Conservation (phyloP, 1,284 basidiomycete species). For the Testicularia cyperi region DNA sequence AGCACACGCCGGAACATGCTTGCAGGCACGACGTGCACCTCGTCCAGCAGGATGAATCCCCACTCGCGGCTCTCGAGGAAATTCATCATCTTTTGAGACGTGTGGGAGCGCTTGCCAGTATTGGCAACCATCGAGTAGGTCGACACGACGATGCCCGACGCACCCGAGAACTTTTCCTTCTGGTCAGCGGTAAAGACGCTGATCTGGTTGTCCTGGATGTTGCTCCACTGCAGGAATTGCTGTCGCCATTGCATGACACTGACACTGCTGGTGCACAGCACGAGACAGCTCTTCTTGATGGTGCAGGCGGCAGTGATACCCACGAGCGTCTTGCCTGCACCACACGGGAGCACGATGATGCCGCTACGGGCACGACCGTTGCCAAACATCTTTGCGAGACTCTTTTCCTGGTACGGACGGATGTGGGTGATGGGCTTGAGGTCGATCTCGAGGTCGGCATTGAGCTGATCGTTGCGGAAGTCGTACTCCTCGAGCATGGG, state of each 20-base stretch:
- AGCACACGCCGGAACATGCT: conserved; percentile 60
- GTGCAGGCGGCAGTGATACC: conserved; percentile 99
- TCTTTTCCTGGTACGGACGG: conserved; percentile 59
- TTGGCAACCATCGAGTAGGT: conserved; percentile 61
- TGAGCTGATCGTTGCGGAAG: conserved; percentile 58
- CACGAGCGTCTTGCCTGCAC: conserved; percentile 96
- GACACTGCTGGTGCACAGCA: conserved; percentile 70
- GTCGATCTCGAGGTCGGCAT: conserved; percentile 59
- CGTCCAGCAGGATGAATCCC: conserved; percentile 59
- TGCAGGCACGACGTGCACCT: conserved; percentile 60
- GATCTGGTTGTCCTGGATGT: conserved; percentile 59
- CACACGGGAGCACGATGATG: conserved; percentile 97
- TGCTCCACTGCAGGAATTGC: conserved; percentile 59
- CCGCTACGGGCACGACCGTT: conserved; percentile 68
- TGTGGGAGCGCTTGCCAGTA: conserved; percentile 58
- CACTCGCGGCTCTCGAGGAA: conserved; percentile 59
- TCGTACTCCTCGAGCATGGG: conserved; percentile 61
- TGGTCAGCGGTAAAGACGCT: conserved; percentile 58
- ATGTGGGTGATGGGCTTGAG: conserved; percentile 59
- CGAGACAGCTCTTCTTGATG: conserved; percentile 98
- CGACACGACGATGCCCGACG: conserved; percentile 58
- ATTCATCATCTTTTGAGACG: conserved; percentile 61
- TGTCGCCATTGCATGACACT: conserved; percentile 60
- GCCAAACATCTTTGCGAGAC: conserved; percentile 59
- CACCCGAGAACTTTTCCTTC: conserved; percentile 59